These are phyloP conservation scores for Geotrichum cucujoidarum DNA, from an alignment of 1,139 yeast genomes.

Conservation along the genomic window DNA sequence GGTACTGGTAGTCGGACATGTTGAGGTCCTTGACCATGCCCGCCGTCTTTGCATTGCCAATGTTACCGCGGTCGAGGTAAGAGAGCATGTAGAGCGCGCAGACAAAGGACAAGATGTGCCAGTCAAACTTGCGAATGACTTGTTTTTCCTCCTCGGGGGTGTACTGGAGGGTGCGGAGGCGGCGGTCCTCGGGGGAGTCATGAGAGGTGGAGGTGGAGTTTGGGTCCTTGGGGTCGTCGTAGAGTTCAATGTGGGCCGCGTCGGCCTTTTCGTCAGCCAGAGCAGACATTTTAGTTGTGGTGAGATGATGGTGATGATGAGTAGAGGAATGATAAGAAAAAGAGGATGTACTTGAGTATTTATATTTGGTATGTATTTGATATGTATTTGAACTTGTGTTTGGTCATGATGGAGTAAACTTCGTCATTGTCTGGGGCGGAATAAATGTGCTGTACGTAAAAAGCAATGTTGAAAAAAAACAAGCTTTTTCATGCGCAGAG, in stretches of 20 bases:
- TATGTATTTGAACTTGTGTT: too few relatives aligned
- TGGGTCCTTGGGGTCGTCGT: neutral
- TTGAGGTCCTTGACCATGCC: constrained; percentile 47
- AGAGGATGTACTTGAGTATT: neutral
- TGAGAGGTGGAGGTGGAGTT: neutral
- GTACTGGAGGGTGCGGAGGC: constrained; percentile 35
- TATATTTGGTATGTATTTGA: too few relatives aligned
- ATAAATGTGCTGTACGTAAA: too few relatives aligned
- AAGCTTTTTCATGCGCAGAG: too few relatives aligned
- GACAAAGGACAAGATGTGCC: constrained; percentile 26
- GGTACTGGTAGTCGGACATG: constrained; percentile 41
- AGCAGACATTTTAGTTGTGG: neutral
- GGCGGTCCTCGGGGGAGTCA: constrained; percentile 25
- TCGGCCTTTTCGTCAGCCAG: neutral
- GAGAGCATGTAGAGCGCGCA: constrained; percentile 29
- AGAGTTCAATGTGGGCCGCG: neutral
- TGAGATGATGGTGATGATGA: too few relatives aligned
- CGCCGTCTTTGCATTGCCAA: constrained; percentile 49
- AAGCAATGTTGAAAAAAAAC: too few relatives aligned
- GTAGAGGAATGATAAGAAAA: too few relatives aligned
- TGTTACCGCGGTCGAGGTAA: constrained; percentile 43
- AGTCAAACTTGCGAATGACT: constrained; percentile 25
- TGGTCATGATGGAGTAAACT: too few relatives aligned
- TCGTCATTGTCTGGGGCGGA: too few relatives aligned
- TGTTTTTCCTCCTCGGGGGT: constrained; percentile 21